Evolutionary conservation across 1,284 basidiomycete genomes (phyloP).

Genomic region (Leccinum pachyderme): DNA sequence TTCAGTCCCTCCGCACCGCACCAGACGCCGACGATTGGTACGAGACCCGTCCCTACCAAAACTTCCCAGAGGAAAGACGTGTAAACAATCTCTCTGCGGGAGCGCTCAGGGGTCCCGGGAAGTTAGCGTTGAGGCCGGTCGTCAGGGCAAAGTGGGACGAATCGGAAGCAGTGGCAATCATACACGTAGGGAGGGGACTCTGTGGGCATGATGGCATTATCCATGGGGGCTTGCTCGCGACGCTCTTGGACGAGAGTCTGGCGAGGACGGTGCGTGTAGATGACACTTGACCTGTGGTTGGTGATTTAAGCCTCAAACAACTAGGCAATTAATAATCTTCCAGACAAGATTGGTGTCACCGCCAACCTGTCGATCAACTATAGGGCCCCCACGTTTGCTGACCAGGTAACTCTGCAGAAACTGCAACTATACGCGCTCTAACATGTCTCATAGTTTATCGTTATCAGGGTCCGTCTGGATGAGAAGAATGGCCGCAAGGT

Average conservation of each 20-base stretch:
- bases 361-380: constrained; percentile 78
- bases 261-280: constrained; percentile 64
- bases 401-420: constrained; percentile 54
- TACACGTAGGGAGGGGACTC: constrained; percentile 83
- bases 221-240: constrained; percentile 91
- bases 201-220: constrained; percentile 94
- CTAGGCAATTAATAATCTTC: constrained; percentile 77
- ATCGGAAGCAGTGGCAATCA: constrained; percentile 62
- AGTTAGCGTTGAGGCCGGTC: constrained; percentile 75
- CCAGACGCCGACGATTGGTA: constrained; percentile 63
- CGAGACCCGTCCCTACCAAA: constrained; percentile 74
- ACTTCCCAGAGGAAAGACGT: constrained; percentile 65
- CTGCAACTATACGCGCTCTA: background rate
- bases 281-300: constrained; percentile 10
- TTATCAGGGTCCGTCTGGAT: constrained; percentile 63
- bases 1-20: constrained; percentile 50
- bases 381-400: constrained; percentile 77
- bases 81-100: constrained; percentile 85
- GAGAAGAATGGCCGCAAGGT: constrained; percentile 77
- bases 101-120: constrained; percentile 81
- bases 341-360: constrained; percentile 91
- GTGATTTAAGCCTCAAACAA: constrained; percentile 2
- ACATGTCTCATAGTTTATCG: constrained; percentile 55
- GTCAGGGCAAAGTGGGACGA: constrained; percentile 77
- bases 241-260: constrained; percentile 84